Percentiles rank a stretch among this genome's conserved stretches.
Evolutionary conservation across 257 asterid species (phyloP).

Genomic region (Eucommia ulmoides): DNA sequence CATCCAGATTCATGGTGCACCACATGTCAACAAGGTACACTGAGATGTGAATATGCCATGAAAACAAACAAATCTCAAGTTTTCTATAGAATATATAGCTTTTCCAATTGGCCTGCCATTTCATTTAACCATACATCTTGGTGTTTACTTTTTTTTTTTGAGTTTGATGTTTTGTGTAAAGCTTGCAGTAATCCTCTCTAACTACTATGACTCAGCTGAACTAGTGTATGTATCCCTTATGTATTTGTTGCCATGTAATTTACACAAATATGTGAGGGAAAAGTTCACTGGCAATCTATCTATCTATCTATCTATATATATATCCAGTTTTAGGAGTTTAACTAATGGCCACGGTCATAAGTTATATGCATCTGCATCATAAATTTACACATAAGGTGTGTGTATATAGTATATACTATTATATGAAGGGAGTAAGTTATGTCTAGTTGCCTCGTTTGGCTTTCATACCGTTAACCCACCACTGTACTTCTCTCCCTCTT

Average conservation of each 20-base stretch:
- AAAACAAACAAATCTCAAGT: constrained; percentile 1
- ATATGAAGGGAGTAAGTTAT: no score
- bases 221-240: neutral
- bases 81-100: neutral
- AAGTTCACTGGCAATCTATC: neutral
- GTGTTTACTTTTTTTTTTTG: no score
- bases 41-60: constrained; percentile 5
- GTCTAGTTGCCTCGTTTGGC: no score
- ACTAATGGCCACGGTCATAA: no score
- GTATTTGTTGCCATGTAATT: neutral
- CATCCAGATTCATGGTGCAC: constrained; percentile 93
- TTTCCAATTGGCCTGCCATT: neutral
- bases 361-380: no score
- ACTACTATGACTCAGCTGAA: neutral
- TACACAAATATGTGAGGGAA: neutral
- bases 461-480: no score
- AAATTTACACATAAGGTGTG: no score
- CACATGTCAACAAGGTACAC: constrained; percentile 81
- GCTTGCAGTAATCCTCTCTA: neutral
- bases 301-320: no score
- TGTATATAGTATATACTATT: no score
- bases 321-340: no score
- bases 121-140: no score
- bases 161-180: neutral
- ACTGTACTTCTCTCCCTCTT: no score